Base-by-base conservation (phyloP, 2,329 filamentous ascomycete genomes). In the Rutstroemia sydowiana region DNA sequence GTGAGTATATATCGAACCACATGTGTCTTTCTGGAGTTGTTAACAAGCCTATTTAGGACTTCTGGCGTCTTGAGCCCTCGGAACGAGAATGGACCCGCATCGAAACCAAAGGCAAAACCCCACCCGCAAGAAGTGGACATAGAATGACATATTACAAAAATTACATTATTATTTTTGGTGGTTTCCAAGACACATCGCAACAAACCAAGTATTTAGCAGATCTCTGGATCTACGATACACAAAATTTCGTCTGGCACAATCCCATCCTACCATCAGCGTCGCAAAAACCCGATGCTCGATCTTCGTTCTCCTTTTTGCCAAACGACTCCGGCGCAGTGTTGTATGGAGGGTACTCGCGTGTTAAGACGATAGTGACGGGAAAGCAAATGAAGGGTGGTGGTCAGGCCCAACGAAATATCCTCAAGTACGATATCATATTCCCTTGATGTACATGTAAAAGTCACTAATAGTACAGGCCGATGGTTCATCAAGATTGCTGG, bases 101-200 rank as follows among this genome's bases (percentile, higher is more conserved):
- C 31, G 93, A 98, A 68, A 77, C 76, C 61, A 77, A 77, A 72
- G 87, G 87, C 53, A 88, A 87, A 68, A 78, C 78, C 32, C 92
- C 92, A 36, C 85, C 88, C 2, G 90, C 92, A 2, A 77, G 93
- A 59, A 95, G 88, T 67, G 93, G 93, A 3, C 91, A 96, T 69
- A 82, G 92, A 59, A 95, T 98, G 90, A 95, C 91, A 2, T 92
- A 88, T 68, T 97, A 82, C 77, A 97, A 97, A 72, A 89, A 96
- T 66, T 97, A 95, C 69, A 90, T 98, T 56, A 80, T 98, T 53
- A 75, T 98, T 1, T 97, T 95, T 65, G 93, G 93, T 53, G 93
- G 93, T 0, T 98, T 98, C 68, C 93, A 98, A 70, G 93, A 97
- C 67, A 97, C 92, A 0, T 92, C 88, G 9, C 89, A 95, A 67